Percentiles rank a stretch among this genome's conserved stretches.
These are phyloP conservation scores for Caryopteris hybrid DNA, from an alignment of 305 asterid genomes.

Conservation along the genomic window DNA sequence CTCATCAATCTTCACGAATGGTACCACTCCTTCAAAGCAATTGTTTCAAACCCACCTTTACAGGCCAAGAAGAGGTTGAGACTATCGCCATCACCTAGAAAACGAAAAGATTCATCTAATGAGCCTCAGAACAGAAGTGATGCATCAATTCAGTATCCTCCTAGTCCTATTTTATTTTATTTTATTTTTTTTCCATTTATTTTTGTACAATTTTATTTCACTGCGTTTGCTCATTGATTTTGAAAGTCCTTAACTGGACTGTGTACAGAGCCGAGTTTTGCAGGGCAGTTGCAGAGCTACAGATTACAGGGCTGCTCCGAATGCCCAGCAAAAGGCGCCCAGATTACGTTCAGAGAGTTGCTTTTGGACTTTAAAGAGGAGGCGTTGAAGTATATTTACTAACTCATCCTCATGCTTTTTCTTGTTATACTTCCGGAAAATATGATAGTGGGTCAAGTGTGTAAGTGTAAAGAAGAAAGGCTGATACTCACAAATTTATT, in stretches of 20 bases:
- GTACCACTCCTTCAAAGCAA: slow-evolving; percentile 76
- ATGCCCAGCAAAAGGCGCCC: slow-evolving; percentile 96
- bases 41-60: slow-evolving; percentile 32
- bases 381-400: background rate
- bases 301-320: slow-evolving; percentile 81
- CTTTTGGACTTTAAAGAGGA: slow-evolving; percentile 53
- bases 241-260: slow-evolving; percentile 42
- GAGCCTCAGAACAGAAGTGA: slow-evolving; percentile 42
- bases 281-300: slow-evolving; percentile 85
- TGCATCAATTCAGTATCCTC: slow-evolving; percentile 84
- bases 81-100: slow-evolving; percentile 66
- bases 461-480: too few relatives aligned
- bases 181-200: too few relatives aligned
- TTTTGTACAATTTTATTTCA: too few relatives aligned
- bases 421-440: background rate
- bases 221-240: background rate
- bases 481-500: too few relatives aligned
- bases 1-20: slow-evolving; percentile 91
- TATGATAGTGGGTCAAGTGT: too few relatives aligned
- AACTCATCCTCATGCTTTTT: background rate
- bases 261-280: slow-evolving; percentile 78
- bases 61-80: slow-evolving; percentile 45
- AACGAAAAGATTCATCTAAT: slow-evolving; percentile 34
- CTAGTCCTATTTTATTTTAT: background rate
- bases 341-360: slow-evolving; percentile 86